Conservation (phyloP, 2,329 filamentous ascomycete species). For the Emydomyces testavorans region DNA sequence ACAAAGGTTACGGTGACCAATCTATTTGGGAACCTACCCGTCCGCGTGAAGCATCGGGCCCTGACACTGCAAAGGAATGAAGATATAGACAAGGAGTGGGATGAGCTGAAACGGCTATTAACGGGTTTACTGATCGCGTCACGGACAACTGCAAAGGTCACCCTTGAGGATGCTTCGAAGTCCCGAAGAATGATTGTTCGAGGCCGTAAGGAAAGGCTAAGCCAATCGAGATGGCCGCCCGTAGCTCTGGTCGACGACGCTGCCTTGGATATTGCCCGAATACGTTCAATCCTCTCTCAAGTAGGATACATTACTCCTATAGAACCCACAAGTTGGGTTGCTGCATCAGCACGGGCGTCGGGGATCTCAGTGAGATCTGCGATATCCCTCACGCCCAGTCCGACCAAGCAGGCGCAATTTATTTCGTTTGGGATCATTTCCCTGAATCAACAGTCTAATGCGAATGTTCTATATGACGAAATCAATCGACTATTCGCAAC, state of each 20-base stretch:
- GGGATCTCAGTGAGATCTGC: conserved; percentile 55
- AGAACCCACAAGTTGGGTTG: conserved; percentile 53
- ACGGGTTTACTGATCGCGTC: conserved; percentile 61
- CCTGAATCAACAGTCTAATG: conserved; percentile 42
- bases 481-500: conserved; percentile 65
- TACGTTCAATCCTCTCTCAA: conserved; percentile 52
- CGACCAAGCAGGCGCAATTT: conserved; percentile 66
- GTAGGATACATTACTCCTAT: conserved; percentile 49
- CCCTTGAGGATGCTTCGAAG: conserved; percentile 44
- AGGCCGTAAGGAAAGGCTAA: conserved; percentile 3
- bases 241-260: not conserved
- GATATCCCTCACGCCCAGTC: conserved; percentile 58
- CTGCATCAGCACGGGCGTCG: conserved; percentile 54
- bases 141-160: conserved; percentile 46
- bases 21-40: conserved; percentile 81
- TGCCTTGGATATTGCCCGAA: conserved; percentile 23
- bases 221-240: not conserved
- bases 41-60: conserved; percentile 70
- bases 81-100: conserved; percentile 54
- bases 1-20: conserved; percentile 66
- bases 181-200: conserved; percentile 29
- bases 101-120: conserved; percentile 47
- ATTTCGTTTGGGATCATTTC: conserved; percentile 66
- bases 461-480: conserved; percentile 60
- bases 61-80: conserved; percentile 41